Evolutionary conservation across 1,284 basidiomycete species (phyloP), one percentile per base, ranked within the genome.

Genomic region (Butyriboletus regius): DNA sequence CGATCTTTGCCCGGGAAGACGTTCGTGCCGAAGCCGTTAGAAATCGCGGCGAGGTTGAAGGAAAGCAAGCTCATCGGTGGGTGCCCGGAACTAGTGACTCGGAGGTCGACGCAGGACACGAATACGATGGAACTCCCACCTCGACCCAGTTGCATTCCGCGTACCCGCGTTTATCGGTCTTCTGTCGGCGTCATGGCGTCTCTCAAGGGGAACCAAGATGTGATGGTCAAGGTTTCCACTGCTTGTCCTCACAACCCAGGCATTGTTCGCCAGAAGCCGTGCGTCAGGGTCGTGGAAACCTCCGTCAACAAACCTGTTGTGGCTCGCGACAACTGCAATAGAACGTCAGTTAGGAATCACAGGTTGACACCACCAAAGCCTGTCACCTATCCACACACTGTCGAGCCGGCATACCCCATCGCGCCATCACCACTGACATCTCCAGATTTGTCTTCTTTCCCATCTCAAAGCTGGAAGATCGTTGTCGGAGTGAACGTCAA

Each of bases 401-500:
- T 36, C 13, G 0, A 18, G 8, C 24, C 39, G 1, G 7, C 2
- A 10, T 10, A 14, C 38, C 1, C 7, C 5, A 12, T 15, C 9
- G n/a, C 7, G 1, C 14, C 31, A 22, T 46, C 41, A 1, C 22
- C 44, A 1, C 41, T 31, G 0, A 6, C 18, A 1, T 45, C 48
- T 3, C 46, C 58, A 7, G 10, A 22, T 15, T 14, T 46, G n/a
- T 51, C 37, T 7, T 48, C 55, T 0, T 48, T 35, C 18, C 48
- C 29, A 10, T 53, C 50, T 1, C 58, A 40, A 24, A 56, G 14
- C 17, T 46, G 48, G 57, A 36, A 15, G 1, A 37, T 57, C 5
- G 29, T 43, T 1, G 10, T 46, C 15, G 8, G n/a, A 7, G 12
- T 14, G 8, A 29, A 33, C 7, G 22, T 20, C 8, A 18, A 39